Percentiles rank a stretch among this genome's conserved stretches.
Evolutionary conservation across 345 rosid species (phyloP).

Genomic region (Pistacia atlantica): DNA sequence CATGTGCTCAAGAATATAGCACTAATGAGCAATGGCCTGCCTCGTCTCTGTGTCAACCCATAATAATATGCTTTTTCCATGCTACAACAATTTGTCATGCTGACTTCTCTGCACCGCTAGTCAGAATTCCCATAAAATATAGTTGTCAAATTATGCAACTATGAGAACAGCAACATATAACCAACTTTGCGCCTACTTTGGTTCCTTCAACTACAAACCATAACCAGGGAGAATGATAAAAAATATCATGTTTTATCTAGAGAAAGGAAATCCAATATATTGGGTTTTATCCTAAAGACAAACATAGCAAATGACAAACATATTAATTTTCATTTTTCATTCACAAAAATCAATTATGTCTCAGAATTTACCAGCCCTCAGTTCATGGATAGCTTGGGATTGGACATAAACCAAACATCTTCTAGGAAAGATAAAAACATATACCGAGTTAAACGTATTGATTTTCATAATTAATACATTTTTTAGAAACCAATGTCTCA

Average conservation of each 20-base stretch:
- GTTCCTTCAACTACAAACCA: background rate
- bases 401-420: too few relatives aligned
- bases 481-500: background rate
- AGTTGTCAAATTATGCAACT: background rate
- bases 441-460: background rate
- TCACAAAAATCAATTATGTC: too few relatives aligned
- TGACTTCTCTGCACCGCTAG: background rate
- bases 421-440: background rate
- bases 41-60: background rate
- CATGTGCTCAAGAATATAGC: slow-evolving; percentile 23
- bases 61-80: background rate
- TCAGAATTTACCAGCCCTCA: too few relatives aligned
- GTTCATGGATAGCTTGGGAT: too few relatives aligned
- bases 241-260: background rate
- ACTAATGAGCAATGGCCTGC: background rate
- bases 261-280: background rate
- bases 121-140: background rate
- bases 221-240: background rate
- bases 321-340: too few relatives aligned
- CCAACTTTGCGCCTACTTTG: background rate
- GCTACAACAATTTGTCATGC: background rate
- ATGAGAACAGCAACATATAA: background rate
- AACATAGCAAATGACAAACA: background rate
- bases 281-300: background rate
- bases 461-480: background rate